These are phyloP conservation scores for Edaphochlamys debaryana DNA, from an alignment of 139 green algal species.

Conservation along the genomic window DNA sequence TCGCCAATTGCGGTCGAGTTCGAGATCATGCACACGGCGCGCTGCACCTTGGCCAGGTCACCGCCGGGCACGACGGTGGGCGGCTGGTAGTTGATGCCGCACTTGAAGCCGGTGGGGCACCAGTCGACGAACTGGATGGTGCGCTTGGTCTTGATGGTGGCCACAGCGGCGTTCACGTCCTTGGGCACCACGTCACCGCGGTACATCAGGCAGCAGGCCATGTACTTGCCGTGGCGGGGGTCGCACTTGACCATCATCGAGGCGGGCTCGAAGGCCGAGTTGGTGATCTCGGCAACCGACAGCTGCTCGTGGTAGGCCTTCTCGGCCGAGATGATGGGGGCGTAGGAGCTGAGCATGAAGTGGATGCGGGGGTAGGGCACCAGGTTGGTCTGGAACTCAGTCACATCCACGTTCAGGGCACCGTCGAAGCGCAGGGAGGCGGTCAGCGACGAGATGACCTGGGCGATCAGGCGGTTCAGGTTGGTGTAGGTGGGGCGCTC, in stretches of 20 bases:
- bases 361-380: constrained; percentile 99
- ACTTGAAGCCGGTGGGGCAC: constrained; percentile 99
- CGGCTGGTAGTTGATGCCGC: constrained; percentile 99
- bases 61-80: constrained; percentile 97
- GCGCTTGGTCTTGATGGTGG: constrained; percentile 99
- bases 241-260: constrained; percentile 99
- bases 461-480: constrained; percentile 92
- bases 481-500: constrained; percentile 98
- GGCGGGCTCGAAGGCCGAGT: constrained; percentile 94
- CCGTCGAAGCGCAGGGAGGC: constrained; percentile 96
- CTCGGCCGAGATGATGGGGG: constrained; percentile 97
- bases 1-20: constrained; percentile 99
- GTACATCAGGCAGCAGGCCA: constrained; percentile 99
- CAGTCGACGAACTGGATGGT: constrained; percentile 99
- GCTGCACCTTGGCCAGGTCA: constrained; percentile 99
- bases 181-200: constrained; percentile 99
- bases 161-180: constrained; percentile 97
- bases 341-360: constrained; percentile 99
- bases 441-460: constrained; percentile 97
- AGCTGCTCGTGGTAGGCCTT: constrained; percentile 99
- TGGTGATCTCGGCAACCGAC: constrained; percentile 98
- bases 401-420: constrained; percentile 97
- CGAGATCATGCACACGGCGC: constrained; percentile 99
- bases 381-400: constrained; percentile 99
- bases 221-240: constrained; percentile 97